Evolutionary conservation across 768 basidiomycete genomes (phyloP), one percentile per base, ranked within the genome.

Genomic region (Flagelloscypha sp.): DNA sequence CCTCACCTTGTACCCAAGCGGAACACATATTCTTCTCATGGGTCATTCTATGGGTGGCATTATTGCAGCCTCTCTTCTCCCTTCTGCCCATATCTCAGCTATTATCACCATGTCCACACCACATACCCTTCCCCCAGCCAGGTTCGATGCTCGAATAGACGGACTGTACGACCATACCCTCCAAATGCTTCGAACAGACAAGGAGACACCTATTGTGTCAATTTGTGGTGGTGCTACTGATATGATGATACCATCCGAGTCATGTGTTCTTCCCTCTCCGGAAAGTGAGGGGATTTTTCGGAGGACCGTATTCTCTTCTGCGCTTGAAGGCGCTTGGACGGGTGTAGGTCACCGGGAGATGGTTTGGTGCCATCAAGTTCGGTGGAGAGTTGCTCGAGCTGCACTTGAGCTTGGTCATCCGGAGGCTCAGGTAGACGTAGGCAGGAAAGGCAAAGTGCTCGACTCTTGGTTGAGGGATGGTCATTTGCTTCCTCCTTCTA

Each of bases 11-110:
- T 95, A 97, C 54, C 72, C 75, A 2, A 41, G 60, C 10, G 53
- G 70, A 35, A 79, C 84, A 3, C 48, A 61, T 23, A 74, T 98
- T 36, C 72, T 84, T 30, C 51, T 98, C 39, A 63, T 98, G 55
- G 95, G 85, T 2, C 94, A 98, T 54, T 97, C 93, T 8, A 99
- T 99, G 95, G 95, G 95, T 16, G 95, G 95, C 7, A 63, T 94
- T 30, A 90, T 94, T 4, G 89, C 87, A 7, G 76, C 79, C 0
- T 78, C 84, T 5, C 66, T 93, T 10, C 72, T 93, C 7, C 76
- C 84, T 2, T 74, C 78, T 5, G 45, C 54, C 6, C 56, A 76
- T 36, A 76, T 94, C 25, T 75, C 82, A 7, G 74, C 79, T 1
- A 70, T 98, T 40, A 73, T 98, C 50, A 97, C 95, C n/a, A 86